phyloP scores from a whole-genome alignment of 805 yeast genomes.

The Yarrowia sp. region DNA sequence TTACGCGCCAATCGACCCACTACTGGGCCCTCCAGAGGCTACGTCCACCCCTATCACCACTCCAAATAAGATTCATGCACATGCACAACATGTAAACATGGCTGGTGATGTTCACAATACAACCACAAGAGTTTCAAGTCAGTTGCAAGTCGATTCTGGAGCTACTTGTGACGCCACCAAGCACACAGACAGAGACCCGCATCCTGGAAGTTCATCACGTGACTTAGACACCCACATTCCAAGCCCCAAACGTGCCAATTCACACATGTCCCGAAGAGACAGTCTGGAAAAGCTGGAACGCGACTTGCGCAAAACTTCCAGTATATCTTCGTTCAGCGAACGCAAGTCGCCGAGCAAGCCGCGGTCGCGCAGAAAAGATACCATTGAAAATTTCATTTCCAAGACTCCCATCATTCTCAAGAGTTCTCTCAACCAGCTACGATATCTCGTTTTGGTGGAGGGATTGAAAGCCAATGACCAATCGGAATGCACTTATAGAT shows the following conservation, averaged over 20 bases:
- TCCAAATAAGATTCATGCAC: conserved; percentile 12
- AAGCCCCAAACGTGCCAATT: too few species aligned
- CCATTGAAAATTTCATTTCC: conserved; percentile 58
- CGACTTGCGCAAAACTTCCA: conserved; percentile 25
- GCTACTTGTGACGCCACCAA: too few species aligned
- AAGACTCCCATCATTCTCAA: conserved; percentile 54
- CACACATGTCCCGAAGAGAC: conserved; percentile 23
- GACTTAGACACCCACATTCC: too few species aligned
- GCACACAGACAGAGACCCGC: background rate
- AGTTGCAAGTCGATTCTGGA: too few species aligned
- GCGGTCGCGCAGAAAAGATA: conserved; percentile 55
- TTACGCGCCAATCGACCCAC: background rate
- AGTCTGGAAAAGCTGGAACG: conserved; percentile 24
- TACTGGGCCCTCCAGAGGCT: background rate
- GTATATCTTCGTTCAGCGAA: background rate
- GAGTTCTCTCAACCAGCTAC: conserved; percentile 60
- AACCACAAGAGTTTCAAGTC: background rate
- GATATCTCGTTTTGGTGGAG: conserved; percentile 60
- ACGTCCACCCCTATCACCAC: background rate
- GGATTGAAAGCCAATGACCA: conserved; percentile 49
- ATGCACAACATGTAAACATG: conserved; percentile 24
- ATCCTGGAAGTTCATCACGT: too few species aligned
- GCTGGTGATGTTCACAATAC: background rate
- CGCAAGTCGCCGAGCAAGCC: conserved; percentile 8
- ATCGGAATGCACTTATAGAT: conserved; percentile 66